Conservation (phyloP, 805 yeast genomes). For the Suhomyces tanzawaensis region DNA sequence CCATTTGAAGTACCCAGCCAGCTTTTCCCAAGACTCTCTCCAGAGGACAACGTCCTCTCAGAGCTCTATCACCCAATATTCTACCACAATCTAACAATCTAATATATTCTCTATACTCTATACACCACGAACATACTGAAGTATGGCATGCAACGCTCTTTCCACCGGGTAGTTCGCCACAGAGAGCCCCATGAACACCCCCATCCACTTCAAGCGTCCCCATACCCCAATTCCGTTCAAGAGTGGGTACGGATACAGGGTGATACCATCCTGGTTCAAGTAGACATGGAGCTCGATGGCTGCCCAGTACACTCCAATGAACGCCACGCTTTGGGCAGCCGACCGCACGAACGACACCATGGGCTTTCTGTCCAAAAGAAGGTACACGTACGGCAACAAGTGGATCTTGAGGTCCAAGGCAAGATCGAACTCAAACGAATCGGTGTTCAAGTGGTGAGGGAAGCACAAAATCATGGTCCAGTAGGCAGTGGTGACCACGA, state of each 20-base stretch:
- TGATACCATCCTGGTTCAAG: slow-evolving; percentile 4
- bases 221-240: slow-evolving; percentile 5
- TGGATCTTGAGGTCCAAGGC: slow-evolving; percentile 23
- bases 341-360: slow-evolving; percentile 1
- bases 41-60: too few species aligned
- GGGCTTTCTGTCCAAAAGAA: slow-evolving; percentile 9
- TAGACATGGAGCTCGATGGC: slow-evolving; percentile 13
- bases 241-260: slow-evolving; percentile 20
- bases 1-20: too few species aligned
- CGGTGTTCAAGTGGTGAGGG: slow-evolving; percentile 16
- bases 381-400: slow-evolving; percentile 22
- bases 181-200: slow-evolving; percentile 4
- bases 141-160: background rate
- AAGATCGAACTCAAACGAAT: slow-evolving; percentile 15
- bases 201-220: slow-evolving; percentile 12
- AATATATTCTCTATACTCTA: too few species aligned
- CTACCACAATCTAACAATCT: too few species aligned
- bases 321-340: slow-evolving; percentile 1
- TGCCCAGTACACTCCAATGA: slow-evolving; percentile 15
- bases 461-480: slow-evolving; percentile 19
- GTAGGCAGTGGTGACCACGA: slow-evolving; percentile 21
- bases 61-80: too few species aligned
- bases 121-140: too few species aligned
- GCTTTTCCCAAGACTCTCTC: too few species aligned
- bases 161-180: slow-evolving; percentile 5